These are phyloP conservation scores for Fusarium bactridioides DNA, from an alignment of 2,329 filamentous ascomycete genomes.

Conservation along the genomic window DNA sequence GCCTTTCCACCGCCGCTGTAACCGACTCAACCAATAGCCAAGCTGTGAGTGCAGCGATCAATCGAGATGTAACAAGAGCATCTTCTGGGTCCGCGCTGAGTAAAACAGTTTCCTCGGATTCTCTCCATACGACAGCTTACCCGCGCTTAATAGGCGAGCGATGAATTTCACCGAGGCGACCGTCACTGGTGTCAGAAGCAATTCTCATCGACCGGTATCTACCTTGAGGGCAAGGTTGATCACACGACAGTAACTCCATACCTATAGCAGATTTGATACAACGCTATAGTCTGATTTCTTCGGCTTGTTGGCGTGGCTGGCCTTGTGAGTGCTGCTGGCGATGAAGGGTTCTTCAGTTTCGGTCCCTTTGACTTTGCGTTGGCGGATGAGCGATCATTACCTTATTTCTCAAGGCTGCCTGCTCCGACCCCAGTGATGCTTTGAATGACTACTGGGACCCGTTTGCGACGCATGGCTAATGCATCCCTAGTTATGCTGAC, in stretches of 20 bases:
- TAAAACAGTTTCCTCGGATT: background rate
- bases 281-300: background rate
- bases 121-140: rapidly evolving
- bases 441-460: too few relatives aligned
- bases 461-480: background rate
- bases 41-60: background rate
- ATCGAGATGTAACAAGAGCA: background rate
- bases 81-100: background rate
- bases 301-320: background rate
- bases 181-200: background rate
- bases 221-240: background rate
- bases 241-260: background rate
- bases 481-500: background rate
- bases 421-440: rapidly evolving
- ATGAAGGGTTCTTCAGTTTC: too few relatives aligned
- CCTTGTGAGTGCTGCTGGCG: background rate
- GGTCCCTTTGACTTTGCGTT: too few relatives aligned
- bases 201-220: background rate
- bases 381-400: background rate
- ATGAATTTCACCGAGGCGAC: rapidly evolving
- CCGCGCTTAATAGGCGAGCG: rapidly evolving
- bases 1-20: rapidly evolving
- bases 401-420: background rate
- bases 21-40: background rate
- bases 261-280: background rate